Evolutionary conservation across 23 red algal species (phyloP).

Genomic region (Gracilaria caudata): DNA sequence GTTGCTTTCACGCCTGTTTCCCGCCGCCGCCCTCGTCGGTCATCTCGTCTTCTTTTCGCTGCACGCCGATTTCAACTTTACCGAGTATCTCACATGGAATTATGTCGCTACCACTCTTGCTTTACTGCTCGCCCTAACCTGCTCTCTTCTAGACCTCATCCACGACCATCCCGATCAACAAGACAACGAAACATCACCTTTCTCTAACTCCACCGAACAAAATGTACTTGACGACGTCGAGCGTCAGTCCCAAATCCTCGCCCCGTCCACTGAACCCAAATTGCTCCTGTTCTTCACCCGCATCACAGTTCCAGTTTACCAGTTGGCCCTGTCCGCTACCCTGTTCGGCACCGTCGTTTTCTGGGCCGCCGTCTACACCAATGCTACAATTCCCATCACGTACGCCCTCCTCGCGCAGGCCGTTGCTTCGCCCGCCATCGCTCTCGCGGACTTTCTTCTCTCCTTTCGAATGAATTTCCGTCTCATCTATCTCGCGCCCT

Average conservation of each 20-base stretch:
- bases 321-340: slow-evolving; percentile 24
- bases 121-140: slow-evolving; percentile 31
- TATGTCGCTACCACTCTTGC: slow-evolving; percentile 41
- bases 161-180: slow-evolving; percentile 25
- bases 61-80: slow-evolving; percentile 19
- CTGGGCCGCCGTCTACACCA: slow-evolving; percentile 40
- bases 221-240: slow-evolving; percentile 1
- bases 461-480: slow-evolving; percentile 51
- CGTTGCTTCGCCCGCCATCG: slow-evolving; percentile 31
- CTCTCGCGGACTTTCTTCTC: slow-evolving; percentile 29
- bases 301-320: slow-evolving; percentile 57
- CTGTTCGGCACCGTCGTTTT: slow-evolving; percentile 60
- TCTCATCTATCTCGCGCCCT: slow-evolving; percentile 30
- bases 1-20: slow-evolving; percentile 23
- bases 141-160: slow-evolving; percentile 49
- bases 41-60: slow-evolving; percentile 60
- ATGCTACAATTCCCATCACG: background rate
- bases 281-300: slow-evolving; percentile 13
- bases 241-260: background rate
- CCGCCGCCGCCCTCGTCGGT: slow-evolving; percentile 26
- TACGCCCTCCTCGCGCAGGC: slow-evolving; percentile 39
- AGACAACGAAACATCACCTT: slow-evolving; percentile 17
- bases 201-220: background rate
- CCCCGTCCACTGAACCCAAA: background rate
- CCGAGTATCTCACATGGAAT: slow-evolving; percentile 50